These are phyloP conservation scores for Asterionellopsis glacialis DNA, from an alignment of 108 stramenopile species.

Conservation along the genomic window DNA sequence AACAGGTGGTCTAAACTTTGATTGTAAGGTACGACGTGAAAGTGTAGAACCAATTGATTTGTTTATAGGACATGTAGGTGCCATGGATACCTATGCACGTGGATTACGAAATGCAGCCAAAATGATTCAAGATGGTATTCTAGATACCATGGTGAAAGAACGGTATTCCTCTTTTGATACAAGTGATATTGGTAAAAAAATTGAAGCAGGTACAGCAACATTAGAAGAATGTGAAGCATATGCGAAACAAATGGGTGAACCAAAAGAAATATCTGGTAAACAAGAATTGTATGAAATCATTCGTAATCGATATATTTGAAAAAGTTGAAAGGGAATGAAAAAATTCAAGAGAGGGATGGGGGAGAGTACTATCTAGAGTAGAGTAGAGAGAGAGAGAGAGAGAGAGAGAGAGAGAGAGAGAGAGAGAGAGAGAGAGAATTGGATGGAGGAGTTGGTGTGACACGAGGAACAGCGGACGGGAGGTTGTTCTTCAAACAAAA, in stretches of 20 bases:
- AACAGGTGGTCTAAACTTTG: constrained; percentile 67
- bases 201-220: constrained; percentile 38
- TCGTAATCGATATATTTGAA: constrained; percentile 40
- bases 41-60: constrained; percentile 53
- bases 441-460: too few species aligned
- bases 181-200: constrained; percentile 35
- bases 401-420: too few species aligned
- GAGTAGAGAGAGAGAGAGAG: too few species aligned
- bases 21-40: constrained; percentile 66
- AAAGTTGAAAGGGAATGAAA: background rate
- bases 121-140: constrained; percentile 37
- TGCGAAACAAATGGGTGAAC: constrained; percentile 37
- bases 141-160: constrained; percentile 34
- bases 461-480: too few species aligned
- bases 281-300: constrained; percentile 61
- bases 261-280: constrained; percentile 39
- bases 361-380: too few species aligned
- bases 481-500: too few species aligned
- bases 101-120: constrained; percentile 57
- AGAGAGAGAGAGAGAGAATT: too few species aligned
- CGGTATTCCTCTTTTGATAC: constrained; percentile 45
- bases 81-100: constrained; percentile 62
- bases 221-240: constrained; percentile 51
- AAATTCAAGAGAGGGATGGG: too few species aligned
- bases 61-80: constrained; percentile 61